Evolutionary conservation across 1,284 basidiomycete genomes (phyloP), one percentile per base, ranked within the genome.

Genomic region (Fomitopsis pinicola): DNA sequence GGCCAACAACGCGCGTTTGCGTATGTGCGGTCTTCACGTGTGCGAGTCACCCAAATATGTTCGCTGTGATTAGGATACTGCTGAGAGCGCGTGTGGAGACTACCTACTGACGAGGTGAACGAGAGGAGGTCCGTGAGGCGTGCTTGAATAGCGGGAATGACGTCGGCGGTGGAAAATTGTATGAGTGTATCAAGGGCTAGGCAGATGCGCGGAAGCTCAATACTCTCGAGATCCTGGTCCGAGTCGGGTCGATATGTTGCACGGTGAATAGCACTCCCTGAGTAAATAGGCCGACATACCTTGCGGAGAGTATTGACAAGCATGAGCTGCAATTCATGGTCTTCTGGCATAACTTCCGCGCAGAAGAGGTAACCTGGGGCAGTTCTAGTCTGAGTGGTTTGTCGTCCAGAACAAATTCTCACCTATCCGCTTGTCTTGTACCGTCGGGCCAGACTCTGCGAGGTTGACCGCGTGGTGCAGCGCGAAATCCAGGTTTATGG

Each of bases 291-390:
- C 54, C 19, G 15, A 57, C 59, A 30, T 66, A 86, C 90, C 80
- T 92, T 92, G 63, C 90, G 85, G 44, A 92, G 69, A 1, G 91
- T 92, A 65, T 93, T 93, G 50, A 93, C 85, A 14, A 93, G 77
- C 89, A 93, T 91, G n/a, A 93, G 76, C 62, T 84, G 82, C 33
- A 92, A 76, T 64, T 91, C 89, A 68, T 91, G 85, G 46, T 80
- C 73, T 19, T 73, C 67, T 42, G 84, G 81, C 86, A 93, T 89
- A 19, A 89, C 73, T 69, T 90, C 84, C 48, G 79, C 74, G 68
- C 90, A 92, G 69, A 91, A 92, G 7, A 87, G 72, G 72, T 92
- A 92, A 10, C 89, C 91, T 92, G 65, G 1, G 50, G 57, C 8
- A 30, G 48, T 33, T 50, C 1, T 2, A 33, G 48, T 33, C 26